A percentile compares a stretch with the other conserved stretches of the same genome.
Evolutionary conservation across 2,329 filamentous ascomycete species (phyloP).

Genomic region (Alternaria consortialis): DNA sequence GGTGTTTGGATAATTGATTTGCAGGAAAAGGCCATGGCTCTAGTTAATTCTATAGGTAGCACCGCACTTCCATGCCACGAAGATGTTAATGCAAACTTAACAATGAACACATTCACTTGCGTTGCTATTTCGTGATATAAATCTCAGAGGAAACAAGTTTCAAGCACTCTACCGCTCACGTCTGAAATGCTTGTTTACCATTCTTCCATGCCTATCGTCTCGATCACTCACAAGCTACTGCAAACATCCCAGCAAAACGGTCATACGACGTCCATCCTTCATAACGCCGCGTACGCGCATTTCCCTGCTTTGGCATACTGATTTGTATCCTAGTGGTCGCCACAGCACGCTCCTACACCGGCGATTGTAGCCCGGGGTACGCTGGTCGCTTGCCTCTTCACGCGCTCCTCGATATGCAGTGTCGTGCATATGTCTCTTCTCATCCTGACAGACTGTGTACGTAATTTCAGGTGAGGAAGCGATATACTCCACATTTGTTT

Average conservation of each 20-base stretch:
- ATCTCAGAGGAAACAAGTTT: background rate
- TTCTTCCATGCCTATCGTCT: background rate
- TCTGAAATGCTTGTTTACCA: background rate
- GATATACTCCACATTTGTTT: background rate
- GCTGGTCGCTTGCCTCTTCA: background rate
- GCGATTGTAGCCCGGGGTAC: background rate
- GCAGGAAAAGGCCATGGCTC: background rate
- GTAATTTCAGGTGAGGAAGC: background rate
- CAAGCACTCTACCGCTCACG: too few species aligned
- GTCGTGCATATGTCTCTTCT: background rate
- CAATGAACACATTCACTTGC: background rate
- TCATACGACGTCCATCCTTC: background rate
- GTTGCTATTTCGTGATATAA: background rate
- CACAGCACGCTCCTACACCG: background rate
- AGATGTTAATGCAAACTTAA: conserved; percentile 1
- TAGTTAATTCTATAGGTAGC: conserved; percentile 2
- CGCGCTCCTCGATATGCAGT: background rate
- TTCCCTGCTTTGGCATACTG: background rate
- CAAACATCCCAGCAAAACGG: background rate
- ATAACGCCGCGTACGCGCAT: background rate
- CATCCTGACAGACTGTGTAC: background rate
- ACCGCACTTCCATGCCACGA: background rate
- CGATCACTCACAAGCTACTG: background rate
- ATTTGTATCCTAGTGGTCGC: background rate
- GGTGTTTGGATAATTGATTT: background rate